Evolutionary conservation across 1,139 yeast genomes (phyloP).

Genomic region (Scheffersomyces titani): DNA sequence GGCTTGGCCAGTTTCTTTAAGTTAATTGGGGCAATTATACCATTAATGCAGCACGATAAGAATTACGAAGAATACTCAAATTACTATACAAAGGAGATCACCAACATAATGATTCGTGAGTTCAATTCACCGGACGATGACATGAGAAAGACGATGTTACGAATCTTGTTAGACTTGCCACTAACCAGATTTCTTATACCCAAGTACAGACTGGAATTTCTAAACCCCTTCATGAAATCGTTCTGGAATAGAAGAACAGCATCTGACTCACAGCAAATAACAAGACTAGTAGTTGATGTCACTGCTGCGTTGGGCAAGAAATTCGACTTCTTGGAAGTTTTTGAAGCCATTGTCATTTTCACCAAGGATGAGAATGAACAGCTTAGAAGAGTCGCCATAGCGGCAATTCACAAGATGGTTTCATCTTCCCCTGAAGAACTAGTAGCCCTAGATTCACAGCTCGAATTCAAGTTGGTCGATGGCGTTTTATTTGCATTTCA

Average conservation of each 20-base stretch:
- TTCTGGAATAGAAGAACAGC: slow-evolving; percentile 84
- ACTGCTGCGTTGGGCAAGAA: slow-evolving; percentile 67
- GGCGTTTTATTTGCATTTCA: slow-evolving; percentile 85
- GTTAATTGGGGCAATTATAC: slow-evolving; percentile 79
- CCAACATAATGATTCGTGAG: slow-evolving; percentile 68
- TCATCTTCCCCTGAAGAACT: slow-evolving; percentile 28
- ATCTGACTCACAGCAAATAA: slow-evolving; percentile 46
- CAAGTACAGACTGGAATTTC: slow-evolving; percentile 41
- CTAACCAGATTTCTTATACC: slow-evolving; percentile 29
- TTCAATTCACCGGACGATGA: slow-evolving; percentile 86
- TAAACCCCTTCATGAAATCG: slow-evolving; percentile 63
- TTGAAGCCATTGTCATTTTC: slow-evolving; percentile 57
- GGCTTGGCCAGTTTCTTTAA: slow-evolving; percentile 74
- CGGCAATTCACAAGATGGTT: slow-evolving; percentile 50
- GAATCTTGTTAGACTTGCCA: slow-evolving; percentile 34
- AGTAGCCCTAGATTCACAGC: slow-evolving; percentile 36
- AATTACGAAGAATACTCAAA: slow-evolving; percentile 70
- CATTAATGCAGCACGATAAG: slow-evolving; percentile 67
- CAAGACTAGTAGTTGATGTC: slow-evolving; percentile 69
- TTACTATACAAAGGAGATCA: slow-evolving; percentile 74
- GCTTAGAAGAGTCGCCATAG: slow-evolving; percentile 76
- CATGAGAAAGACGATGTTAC: slow-evolving; percentile 74
- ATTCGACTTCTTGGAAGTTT: slow-evolving; percentile 63
- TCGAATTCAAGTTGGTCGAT: slow-evolving; percentile 74
- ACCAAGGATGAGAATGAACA: slow-evolving; percentile 85